Evolutionary conservation across 1,139 yeast genomes (phyloP).

Genomic region (Saccharomyces pastorianus): DNA sequence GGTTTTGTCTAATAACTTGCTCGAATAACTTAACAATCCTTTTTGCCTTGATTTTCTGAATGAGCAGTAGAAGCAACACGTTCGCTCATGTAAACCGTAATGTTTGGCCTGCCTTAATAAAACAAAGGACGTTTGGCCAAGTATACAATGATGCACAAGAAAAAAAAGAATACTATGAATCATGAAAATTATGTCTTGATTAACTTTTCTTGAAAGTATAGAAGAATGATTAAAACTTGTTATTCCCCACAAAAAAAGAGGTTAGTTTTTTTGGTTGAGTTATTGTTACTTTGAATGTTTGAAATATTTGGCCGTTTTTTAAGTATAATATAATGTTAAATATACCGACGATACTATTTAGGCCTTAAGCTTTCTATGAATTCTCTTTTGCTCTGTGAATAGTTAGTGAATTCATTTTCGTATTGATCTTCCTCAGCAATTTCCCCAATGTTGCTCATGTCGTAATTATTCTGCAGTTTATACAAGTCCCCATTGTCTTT

Average conservation of each 20-base stretch:
- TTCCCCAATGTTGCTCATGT: conserved; percentile 26
- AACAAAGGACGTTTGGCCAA: background rate
- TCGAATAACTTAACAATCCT: no score
- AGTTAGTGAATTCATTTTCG: conserved; percentile 37
- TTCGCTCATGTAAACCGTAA: no score
- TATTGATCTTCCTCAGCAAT: conserved; percentile 37
- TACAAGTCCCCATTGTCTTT: conserved; percentile 17
- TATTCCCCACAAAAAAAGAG: no score
- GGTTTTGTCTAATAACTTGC: no score
- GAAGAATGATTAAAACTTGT: no score
- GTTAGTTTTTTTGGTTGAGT: no score
- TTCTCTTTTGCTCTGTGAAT: conserved; percentile 34
- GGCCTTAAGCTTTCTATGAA: conserved; percentile 36
- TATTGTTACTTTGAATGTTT: background rate
- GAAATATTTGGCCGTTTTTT: background rate
- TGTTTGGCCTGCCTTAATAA: no score
- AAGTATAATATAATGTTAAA: conserved; percentile 1
- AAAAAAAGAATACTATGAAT: background rate
- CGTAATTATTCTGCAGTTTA: conserved; percentile 32
- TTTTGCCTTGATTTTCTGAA: no score
- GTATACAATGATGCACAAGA: background rate
- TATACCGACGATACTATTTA: conserved; percentile 13
- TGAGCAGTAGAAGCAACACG: no score
- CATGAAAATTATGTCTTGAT: background rate
- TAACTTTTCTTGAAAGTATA: background rate